These are phyloP conservation scores for Acanthamoeba castellanii DNA, from an alignment of 208 protist species.

Conservation along the genomic window DNA sequence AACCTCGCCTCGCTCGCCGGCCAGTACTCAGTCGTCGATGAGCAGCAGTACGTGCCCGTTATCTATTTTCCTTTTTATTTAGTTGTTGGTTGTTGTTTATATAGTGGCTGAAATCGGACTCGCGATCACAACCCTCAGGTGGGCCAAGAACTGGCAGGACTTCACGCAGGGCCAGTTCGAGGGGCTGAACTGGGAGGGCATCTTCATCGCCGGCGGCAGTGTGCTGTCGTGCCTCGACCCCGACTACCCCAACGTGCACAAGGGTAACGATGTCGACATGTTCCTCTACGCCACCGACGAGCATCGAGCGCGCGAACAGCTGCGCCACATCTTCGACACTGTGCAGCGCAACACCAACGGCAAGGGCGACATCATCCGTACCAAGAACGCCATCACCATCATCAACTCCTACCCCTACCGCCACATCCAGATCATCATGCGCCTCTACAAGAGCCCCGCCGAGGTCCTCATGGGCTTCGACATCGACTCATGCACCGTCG, in stretches of 20 bases:
- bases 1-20: not conserved
- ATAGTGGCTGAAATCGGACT: no score
- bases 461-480: constrained; percentile 86
- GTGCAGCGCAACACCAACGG: constrained; percentile 56
- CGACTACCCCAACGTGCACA: not conserved
- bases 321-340: constrained; percentile 63
- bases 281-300: constrained; percentile 85
- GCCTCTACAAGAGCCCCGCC: constrained; percentile 83
- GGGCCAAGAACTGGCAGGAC: constrained; percentile 52
- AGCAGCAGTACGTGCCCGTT: not conserved
- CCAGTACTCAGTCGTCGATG: not conserved
- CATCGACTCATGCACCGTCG: constrained; percentile 81
- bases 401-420: constrained; percentile 70
- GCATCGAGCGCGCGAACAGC: constrained; percentile 61
- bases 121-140: constrained; percentile 6
- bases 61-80: no score
- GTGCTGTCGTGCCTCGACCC: constrained; percentile 70
- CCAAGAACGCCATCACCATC: constrained; percentile 80
- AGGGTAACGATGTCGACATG: constrained; percentile 83
- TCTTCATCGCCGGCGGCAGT: constrained; percentile 83
- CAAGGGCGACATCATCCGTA: constrained; percentile 39
- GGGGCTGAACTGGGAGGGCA: constrained; percentile 81
- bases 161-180: constrained; percentile 71
- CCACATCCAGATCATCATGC: constrained; percentile 83
- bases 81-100: no score